These are phyloP conservation scores for Termitomyces sp. DNA, from an alignment of 768 basidiomycete species.

Conservation along the genomic window DNA sequence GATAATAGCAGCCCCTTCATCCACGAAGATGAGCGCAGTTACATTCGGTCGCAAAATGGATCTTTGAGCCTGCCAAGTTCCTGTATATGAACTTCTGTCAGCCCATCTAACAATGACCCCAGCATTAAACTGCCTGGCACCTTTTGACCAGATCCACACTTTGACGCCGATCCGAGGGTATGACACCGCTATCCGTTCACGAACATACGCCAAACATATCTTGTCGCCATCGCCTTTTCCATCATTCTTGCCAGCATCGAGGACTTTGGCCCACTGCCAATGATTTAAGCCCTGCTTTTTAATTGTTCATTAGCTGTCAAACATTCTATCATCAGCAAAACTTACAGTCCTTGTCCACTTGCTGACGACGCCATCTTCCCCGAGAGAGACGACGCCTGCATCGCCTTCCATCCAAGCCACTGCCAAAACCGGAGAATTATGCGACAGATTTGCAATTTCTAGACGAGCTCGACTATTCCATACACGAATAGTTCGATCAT, in stretches of 20 bases:
- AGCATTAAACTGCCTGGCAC: conserved; percentile 21
- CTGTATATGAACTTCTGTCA: conserved; percentile 23
- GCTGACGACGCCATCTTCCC: conserved; percentile 49
- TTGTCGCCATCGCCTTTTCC: conserved; percentile 27
- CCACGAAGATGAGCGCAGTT: conserved; percentile 56
- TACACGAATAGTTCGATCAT: conserved; percentile 57
- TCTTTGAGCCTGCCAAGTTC: conserved; percentile 59
- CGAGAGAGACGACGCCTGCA: conserved; percentile 49
- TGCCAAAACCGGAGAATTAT: conserved; percentile 41
- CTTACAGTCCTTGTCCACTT: conserved; percentile 55
- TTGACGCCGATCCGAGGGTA: conserved; percentile 55
- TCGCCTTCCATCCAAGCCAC: conserved; percentile 59
- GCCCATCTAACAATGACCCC: neutral
- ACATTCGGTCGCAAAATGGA: conserved; percentile 62
- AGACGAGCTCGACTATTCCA: conserved; percentile 42
- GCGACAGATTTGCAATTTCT: conserved; percentile 53
- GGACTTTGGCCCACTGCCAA: conserved; percentile 53
- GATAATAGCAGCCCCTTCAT: conserved; percentile 56
- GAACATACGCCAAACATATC: conserved; percentile 47
- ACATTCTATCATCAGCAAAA: conserved; percentile 1
- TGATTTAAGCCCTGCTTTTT: conserved; percentile 34
- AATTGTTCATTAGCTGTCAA: neutral
- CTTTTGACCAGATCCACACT: conserved; percentile 58
- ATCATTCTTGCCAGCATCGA: conserved; percentile 39
- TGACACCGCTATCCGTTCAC: conserved; percentile 57